Evolutionary conservation across 148 eudicot species (phyloP).

Genomic region (Fagopyrum esculentum): DNA sequence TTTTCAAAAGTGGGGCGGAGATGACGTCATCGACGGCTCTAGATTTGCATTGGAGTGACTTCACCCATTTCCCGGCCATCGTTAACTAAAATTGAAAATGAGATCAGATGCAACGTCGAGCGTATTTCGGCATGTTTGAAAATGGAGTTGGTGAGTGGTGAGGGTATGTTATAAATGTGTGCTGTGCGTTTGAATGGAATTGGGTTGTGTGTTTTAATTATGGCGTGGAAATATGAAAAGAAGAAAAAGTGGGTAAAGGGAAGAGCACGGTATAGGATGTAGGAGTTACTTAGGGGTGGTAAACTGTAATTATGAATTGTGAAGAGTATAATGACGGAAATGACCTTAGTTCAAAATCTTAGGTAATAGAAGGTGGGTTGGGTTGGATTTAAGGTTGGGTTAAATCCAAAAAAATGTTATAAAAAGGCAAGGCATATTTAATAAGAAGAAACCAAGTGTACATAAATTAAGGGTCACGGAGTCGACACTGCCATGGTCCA

Average conservation of each 20-base stretch:
- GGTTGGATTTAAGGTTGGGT: not conserved
- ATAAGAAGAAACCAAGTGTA: not conserved
- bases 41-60: slow-evolving; percentile 83
- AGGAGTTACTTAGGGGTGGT: not conserved
- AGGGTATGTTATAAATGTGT: too few species aligned
- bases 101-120: not conserved
- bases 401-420: not conserved
- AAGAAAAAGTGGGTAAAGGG: slow-evolving; percentile 6
- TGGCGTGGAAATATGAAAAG: slow-evolving; percentile 8
- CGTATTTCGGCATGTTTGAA: not conserved
- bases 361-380: not conserved
- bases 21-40: slow-evolving; percentile 68
- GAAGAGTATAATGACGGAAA: slow-evolving; percentile 12
- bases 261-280: not conserved
- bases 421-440: not conserved
- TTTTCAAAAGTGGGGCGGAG: slow-evolving; percentile 15
- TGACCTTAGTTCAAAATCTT: slow-evolving; percentile 4
- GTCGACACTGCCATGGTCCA: not conserved
- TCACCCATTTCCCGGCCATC: slow-evolving; percentile 84
- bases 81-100: not conserved
- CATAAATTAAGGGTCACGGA: slow-evolving; percentile 8
- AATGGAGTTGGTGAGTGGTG: too few species aligned
- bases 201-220: not conserved
- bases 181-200: too few species aligned
- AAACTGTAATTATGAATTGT: slow-evolving; percentile 8